A percentile compares a stretch with the other conserved stretches of the same genome.
These are phyloP conservation scores for Xylaria sp. DNA, from an alignment of 2,329 filamentous ascomycete species.

Conservation along the genomic window DNA sequence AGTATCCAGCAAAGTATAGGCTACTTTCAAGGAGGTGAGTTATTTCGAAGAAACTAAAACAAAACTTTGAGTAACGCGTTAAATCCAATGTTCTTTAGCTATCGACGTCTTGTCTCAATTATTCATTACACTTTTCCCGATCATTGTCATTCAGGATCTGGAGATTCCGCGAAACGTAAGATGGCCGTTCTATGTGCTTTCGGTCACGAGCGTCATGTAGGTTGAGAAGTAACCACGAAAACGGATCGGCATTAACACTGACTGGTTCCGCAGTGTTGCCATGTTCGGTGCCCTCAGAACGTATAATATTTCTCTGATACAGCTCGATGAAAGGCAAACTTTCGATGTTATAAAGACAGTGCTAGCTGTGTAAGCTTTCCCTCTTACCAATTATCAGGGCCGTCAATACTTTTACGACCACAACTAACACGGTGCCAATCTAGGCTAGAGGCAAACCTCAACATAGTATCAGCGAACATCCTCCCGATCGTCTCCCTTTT, in stretches of 20 bases:
- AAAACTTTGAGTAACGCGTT: neutral
- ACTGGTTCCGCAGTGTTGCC: constrained; percentile 34
- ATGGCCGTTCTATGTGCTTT: constrained; percentile 46
- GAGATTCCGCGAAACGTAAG: constrained; percentile 36
- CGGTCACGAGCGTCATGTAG: constrained; percentile 40
- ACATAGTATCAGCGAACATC: constrained; percentile 46
- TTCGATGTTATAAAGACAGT: constrained; percentile 42
- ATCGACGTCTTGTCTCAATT: constrained; percentile 46
- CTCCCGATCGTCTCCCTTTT: constrained; percentile 44
- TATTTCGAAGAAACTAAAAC: neutral
- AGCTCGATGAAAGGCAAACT: constrained; percentile 37
- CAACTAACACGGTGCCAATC: neutral
- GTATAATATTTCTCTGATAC: constrained; percentile 43
- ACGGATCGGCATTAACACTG: neutral
- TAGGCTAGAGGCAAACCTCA: constrained; percentile 47
- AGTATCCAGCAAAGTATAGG: constrained; percentile 43
- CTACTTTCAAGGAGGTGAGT: constrained; percentile 44
- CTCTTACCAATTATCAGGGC: neutral
- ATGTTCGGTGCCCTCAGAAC: constrained; percentile 44
- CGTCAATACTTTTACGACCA: neutral
- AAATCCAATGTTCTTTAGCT: constrained; percentile 27
- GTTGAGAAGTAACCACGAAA: constrained; percentile 10
- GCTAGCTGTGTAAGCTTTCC: constrained; percentile 40
- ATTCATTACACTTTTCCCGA: constrained; percentile 44
- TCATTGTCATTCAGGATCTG: constrained; percentile 42